Evolutionary conservation across 2,329 filamentous ascomycete genomes (phyloP).

Genomic region (Malbranchea zuffiana): DNA sequence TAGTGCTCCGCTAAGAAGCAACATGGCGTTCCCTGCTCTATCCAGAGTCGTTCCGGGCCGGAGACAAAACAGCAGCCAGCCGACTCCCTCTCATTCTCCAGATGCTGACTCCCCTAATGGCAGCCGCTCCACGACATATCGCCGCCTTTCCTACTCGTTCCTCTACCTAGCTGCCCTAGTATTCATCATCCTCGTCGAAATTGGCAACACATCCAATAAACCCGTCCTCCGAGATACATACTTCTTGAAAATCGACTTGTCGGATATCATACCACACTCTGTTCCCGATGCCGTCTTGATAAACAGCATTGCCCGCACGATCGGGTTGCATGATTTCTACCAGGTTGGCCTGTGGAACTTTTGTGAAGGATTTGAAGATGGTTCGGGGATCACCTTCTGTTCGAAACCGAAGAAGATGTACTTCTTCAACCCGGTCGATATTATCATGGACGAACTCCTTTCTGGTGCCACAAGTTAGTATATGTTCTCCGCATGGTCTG

Average conservation of each 20-base stretch:
- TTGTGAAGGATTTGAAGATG: slow-evolving; percentile 74
- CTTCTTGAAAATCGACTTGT: slow-evolving; percentile 74
- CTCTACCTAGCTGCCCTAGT: slow-evolving; percentile 64
- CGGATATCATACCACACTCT: slow-evolving; percentile 64
- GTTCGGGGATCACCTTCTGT: slow-evolving; percentile 57
- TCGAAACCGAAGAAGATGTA: slow-evolving; percentile 59
- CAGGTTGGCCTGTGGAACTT: slow-evolving; percentile 85
- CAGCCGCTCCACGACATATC: neutral
- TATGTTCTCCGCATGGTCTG: too few relatives aligned
- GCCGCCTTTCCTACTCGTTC: slow-evolving; percentile 47
- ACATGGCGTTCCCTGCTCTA: too few relatives aligned
- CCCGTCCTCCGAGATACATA: slow-evolving; percentile 58
- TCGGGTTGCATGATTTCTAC: slow-evolving; percentile 90
- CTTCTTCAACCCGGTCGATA: slow-evolving; percentile 84
- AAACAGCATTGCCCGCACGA: slow-evolving; percentile 74
- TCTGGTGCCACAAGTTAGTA: slow-evolving; percentile 61
- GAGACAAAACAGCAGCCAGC: too few relatives aligned
- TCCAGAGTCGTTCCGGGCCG: too few relatives aligned
- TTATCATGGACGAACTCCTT: slow-evolving; percentile 69
- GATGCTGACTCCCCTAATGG: too few relatives aligned
- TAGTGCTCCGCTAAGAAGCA: too few relatives aligned
- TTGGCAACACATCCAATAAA: slow-evolving; percentile 60
- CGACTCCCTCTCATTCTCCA: neutral
- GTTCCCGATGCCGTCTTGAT: slow-evolving; percentile 64
- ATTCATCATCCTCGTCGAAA: slow-evolving; percentile 69